Evolutionary conservation across 768 basidiomycete genomes (phyloP).

Genomic region (Boletus coccyginus): DNA sequence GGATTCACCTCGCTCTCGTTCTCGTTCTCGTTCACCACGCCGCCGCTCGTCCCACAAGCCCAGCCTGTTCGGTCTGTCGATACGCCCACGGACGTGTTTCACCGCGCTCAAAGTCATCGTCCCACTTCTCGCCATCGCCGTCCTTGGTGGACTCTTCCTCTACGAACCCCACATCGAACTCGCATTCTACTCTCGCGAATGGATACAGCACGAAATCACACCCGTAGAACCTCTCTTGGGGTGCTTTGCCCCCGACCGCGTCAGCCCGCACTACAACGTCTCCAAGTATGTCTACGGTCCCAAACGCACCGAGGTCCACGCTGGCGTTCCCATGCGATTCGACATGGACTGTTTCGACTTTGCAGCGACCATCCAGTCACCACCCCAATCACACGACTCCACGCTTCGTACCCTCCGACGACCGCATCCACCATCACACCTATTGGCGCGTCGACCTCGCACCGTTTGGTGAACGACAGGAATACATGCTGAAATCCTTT

Average conservation of each 20-base stretch:
- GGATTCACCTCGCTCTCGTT: conserved; percentile 25
- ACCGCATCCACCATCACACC: conserved; percentile 75
- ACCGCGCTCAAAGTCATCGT: conserved; percentile 44
- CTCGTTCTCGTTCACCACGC: conserved; percentile 26
- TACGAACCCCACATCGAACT: conserved; percentile 89
- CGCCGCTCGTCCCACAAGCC: conserved; percentile 27
- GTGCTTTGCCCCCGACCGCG: conserved; percentile 65
- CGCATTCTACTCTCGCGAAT: conserved; percentile 70
- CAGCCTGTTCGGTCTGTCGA: conserved; percentile 16
- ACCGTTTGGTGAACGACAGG: conserved; percentile 77
- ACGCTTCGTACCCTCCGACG: conserved; percentile 29
- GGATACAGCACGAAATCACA: conserved; percentile 75
- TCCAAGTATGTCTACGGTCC: conserved; percentile 61
- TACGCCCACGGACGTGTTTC: conserved; percentile 38
- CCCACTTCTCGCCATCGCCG: conserved; percentile 34
- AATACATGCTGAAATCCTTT: conserved; percentile 90
- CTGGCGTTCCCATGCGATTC: conserved; percentile 73
- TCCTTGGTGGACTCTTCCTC: conserved; percentile 50
- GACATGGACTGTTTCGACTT: conserved; percentile 93
- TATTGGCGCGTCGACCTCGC: conserved; percentile 94
- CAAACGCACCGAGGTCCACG: conserved; percentile 68
- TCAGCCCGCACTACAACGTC: conserved; percentile 68
- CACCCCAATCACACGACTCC: background rate
- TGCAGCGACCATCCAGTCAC: conserved; percentile 69
- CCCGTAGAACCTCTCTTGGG: conserved; percentile 60